Conservation (phyloP, 805 yeast species). For the Kazachstania bromeliacearum region DNA sequence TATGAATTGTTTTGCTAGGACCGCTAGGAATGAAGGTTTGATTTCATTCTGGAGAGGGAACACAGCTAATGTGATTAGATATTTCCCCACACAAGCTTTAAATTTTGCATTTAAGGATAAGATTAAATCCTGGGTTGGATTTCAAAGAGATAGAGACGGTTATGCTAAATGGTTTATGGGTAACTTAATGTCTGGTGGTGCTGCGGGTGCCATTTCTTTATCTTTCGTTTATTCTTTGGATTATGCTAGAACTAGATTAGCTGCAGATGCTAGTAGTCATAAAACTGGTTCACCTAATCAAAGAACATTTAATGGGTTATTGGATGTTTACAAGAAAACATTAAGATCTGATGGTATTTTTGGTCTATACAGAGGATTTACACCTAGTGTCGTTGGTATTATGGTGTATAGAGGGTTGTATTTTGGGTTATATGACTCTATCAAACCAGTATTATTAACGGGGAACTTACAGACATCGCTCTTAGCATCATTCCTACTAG, state of each 20-base stretch:
- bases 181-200: constrained; percentile 95
- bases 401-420: constrained; percentile 98
- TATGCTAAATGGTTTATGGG: constrained; percentile 90
- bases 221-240: constrained; percentile 91
- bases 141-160: constrained; percentile 79
- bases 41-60: constrained; percentile 98
- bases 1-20: constrained; percentile 86
- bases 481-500: constrained; percentile 91
- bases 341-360: constrained; percentile 93
- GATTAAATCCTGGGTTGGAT: constrained; percentile 91
- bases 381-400: constrained; percentile 96
- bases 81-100: constrained; percentile 98
- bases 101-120: constrained; percentile 98
- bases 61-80: constrained; percentile 97
- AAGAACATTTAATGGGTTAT: constrained; percentile 94
- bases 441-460: constrained; percentile 88
- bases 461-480: constrained; percentile 92
- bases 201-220: constrained; percentile 92
- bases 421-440: constrained; percentile 95
- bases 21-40: constrained; percentile 88
- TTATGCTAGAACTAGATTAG: constrained; percentile 95
- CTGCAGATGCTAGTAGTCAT: constrained; percentile 60
- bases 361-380: constrained; percentile 98
- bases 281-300: constrained; percentile 75
- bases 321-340: constrained; percentile 95